phyloP scores from a whole-genome alignment of 495 filamentous ascomycete genomes.

The Neurospora tetraspora region DNA sequence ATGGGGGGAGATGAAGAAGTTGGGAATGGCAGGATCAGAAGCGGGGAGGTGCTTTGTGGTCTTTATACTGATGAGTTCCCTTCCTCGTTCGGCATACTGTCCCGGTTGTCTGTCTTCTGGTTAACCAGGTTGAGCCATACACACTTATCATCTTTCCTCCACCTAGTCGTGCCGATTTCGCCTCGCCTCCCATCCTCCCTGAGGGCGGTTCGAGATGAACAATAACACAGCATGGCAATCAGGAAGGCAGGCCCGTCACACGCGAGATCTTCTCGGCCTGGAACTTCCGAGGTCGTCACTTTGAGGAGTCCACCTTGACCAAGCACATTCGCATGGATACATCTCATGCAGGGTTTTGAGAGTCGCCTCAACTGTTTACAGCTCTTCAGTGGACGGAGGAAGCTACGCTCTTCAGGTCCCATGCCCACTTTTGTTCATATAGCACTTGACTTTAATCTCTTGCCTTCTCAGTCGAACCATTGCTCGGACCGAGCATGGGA shows the following conservation, averaged over 20 bases:
- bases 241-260: slow-evolving; percentile 38
- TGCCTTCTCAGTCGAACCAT: slow-evolving; percentile 15
- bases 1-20: background rate
- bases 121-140: background rate
- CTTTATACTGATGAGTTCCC: slow-evolving; percentile 24
- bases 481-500: slow-evolving; percentile 15
- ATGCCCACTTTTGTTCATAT: slow-evolving; percentile 22
- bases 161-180: background rate
- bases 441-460: slow-evolving; percentile 22
- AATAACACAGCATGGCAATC: slow-evolving; percentile 24
- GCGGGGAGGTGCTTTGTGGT: slow-evolving; percentile 14
- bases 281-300: slow-evolving; percentile 27
- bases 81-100: background rate
- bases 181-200: background rate
- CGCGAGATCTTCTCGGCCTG: slow-evolving; percentile 31
- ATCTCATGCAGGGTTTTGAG: background rate
- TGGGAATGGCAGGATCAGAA: background rate
- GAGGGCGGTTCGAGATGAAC: background rate
- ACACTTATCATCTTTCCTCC: background rate
- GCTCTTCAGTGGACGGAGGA: background rate
- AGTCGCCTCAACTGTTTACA: background rate
- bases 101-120: background rate
- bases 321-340: background rate
- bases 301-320: background rate
- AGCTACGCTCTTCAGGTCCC: slow-evolving; percentile 13